Conservation (phyloP, 352 stramenopile genomes). For the Pythium apleroticum region DNA sequence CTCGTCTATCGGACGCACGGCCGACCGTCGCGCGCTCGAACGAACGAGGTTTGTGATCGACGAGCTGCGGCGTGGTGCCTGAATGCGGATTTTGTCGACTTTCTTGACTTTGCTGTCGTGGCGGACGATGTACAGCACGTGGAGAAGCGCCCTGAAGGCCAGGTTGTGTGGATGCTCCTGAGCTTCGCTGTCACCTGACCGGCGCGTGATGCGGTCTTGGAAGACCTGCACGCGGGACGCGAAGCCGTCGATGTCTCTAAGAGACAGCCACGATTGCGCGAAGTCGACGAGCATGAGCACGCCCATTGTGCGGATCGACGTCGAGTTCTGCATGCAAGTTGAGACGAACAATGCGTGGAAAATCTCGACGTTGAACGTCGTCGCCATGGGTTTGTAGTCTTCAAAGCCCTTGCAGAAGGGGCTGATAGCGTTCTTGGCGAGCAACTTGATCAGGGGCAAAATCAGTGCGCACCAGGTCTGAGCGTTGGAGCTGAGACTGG, state of each 20-base stretch:
- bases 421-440: conserved; percentile 38
- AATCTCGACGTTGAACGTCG: conserved; percentile 18
- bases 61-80: not conserved
- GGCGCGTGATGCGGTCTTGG: not conserved
- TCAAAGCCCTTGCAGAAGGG: conserved; percentile 15
- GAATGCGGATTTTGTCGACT: not conserved
- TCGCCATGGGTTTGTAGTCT: conserved; percentile 30
- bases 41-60: not conserved
- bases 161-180: not conserved
- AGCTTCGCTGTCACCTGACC: not conserved
- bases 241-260: conserved; percentile 3
- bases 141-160: not conserved
- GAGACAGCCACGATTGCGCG: not conserved
- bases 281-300: conserved; percentile 11
- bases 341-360: conserved; percentile 25
- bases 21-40: not conserved
- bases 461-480: conserved; percentile 22
- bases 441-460: conserved; percentile 42
- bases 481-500: not conserved
- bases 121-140: not conserved
- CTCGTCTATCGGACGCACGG: not conserved
- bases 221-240: not conserved
- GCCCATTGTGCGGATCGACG: not conserved
- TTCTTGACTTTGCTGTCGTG: not conserved
- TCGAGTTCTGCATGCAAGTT: conserved; percentile 16